Base-by-base conservation (phyloP, 176 grass and related monocot species). In the Oryza nivara region DNA sequence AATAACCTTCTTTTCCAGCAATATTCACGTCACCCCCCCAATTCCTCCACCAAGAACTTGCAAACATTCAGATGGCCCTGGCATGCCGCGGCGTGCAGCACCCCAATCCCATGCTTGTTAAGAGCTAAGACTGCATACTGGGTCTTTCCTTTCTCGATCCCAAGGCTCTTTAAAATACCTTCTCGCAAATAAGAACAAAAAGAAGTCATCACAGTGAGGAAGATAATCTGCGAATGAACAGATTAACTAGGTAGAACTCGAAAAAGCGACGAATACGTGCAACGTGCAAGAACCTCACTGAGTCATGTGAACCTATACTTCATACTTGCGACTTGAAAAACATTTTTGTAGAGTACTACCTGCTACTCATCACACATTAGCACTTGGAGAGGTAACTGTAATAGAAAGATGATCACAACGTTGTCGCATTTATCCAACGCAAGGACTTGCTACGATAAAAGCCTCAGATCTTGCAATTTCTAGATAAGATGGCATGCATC, bases 41-140 rank as follows among this genome's bases (percentile, higher is more conserved):
- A 38, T 38, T 89, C 70, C 40, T 89, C 82, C 28, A 89, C 76
- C 6, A 89, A 45, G 65, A 84, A 84, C 76, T 80, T 84, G 70
- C 87, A 89, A 35, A 89, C n/a, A 70, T 84, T 77, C 17, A 80
- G 64, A 41, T 80, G 76, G 48, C 61, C 87, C 15, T 20, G 28
- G 40, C 70, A 75, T 26, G 87, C 47, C 11, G 70, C 82, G 0
- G 1, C 10, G 12, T 68, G 82, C 26, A 89, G n/a, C 76, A 40
- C 14, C 41, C 13, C 65, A 11, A 61, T 2, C 9, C 76, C 87
- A 38, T 54, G 36, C 11, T 25, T 73, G 8, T 79, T 5, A 2
- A 79, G 0, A 56, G 80, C 22, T 34, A 72, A 79, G 6, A 67
- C 36, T 3, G 36, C 9, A 11, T 9, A 10, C 25, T 2, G 16